A percentile compares a stretch with the other conserved stretches of the same genome.
Conservation (phyloP, 352 stramenopile species). For the Globisporangium spiculum region DNA sequence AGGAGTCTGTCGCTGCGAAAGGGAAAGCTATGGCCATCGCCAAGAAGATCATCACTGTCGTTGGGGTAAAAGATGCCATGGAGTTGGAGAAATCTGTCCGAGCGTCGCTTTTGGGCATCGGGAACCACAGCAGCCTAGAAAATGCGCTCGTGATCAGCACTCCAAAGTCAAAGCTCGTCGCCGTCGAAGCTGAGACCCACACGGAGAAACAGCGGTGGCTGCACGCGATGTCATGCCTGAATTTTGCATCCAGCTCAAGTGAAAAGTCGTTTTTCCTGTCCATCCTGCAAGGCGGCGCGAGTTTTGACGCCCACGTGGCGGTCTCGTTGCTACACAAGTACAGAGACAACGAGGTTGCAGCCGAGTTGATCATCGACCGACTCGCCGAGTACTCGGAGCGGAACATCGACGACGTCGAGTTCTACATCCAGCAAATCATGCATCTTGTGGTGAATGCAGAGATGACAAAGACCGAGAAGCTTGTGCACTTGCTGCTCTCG, state of each 20-base stretch:
- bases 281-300: slow-evolving; percentile 45
- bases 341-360: slow-evolving; percentile 59
- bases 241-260: slow-evolving; percentile 43
- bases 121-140: slow-evolving; percentile 26
- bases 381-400: slow-evolving; percentile 57
- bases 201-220: slow-evolving; percentile 79
- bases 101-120: slow-evolving; percentile 42
- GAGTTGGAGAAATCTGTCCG: slow-evolving; percentile 58
- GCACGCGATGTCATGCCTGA: slow-evolving; percentile 65
- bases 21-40: slow-evolving; percentile 21
- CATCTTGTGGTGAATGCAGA: slow-evolving; percentile 69
- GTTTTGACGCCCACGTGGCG: slow-evolving; percentile 66
- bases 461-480: slow-evolving; percentile 56
- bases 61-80: slow-evolving; percentile 59
- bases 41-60: slow-evolving; percentile 62
- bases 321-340: slow-evolving; percentile 72
- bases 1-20: slow-evolving; percentile 17
- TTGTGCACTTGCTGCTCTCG: slow-evolving; percentile 69
- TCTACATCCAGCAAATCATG: slow-evolving; percentile 82
- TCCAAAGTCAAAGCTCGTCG: slow-evolving; percentile 67
- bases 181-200: slow-evolving; percentile 62
- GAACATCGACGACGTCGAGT: slow-evolving; percentile 78
- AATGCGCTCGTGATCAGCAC: slow-evolving; percentile 69
- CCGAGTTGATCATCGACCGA: slow-evolving; percentile 63
- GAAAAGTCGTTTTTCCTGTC: slow-evolving; percentile 58